Base-by-base conservation (phyloP, 495 filamentous ascomycete genomes). In the Lasiosphaeris hirsuta region DNA sequence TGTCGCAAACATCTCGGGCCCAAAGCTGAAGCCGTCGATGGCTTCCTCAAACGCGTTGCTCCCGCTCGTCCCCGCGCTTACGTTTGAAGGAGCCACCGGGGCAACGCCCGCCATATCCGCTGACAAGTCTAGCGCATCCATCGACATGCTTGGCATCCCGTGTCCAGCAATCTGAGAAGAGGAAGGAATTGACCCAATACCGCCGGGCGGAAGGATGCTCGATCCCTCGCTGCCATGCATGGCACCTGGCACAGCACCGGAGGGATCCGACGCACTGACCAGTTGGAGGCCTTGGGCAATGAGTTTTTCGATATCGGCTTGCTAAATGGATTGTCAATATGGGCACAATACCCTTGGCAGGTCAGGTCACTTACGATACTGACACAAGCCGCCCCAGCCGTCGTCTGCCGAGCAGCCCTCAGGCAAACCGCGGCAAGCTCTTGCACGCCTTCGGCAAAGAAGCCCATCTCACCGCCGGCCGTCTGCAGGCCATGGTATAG, bases 241-340 rank as follows among this genome's bases (percentile, higher is more conserved):
- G 23, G 23, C 23, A 30, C 23, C 23, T 30, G 23, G 23, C 2
- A 30, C 23, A 30, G 23, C 23, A 30, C 23, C 23, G 23, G 23
- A 30, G 5, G 5, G 23, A 30, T 30, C 10, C 10, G 40, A 18
- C 4, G 49, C 14, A 23, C 38, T 17, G 37, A 51, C n/a, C 35
- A 67, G 35, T 8, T 15, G 44, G 49, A 75, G 60, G 0, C 75
- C 74, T 9, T 68, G 61, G 30, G 69, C 58, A 33, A 78, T 70
- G 23, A 78, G 59, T 33, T 74, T 72, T 39, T 78, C 75, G 34
- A 78, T 73, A 46, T 78, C 76, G 19, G 74, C 49, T 61, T 75
- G 72, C 75, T 78, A 52, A 34, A 10, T 1, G 19, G 6, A 0
- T 68, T 48, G 59, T 64, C 39, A 61, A 50, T 39, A 33, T 1